Percentiles rank a stretch among this genome's conserved stretches.
phyloP scores from a whole-genome alignment of 371 early-diverging fungal species.

The Lichtheimia hyalospora region DNA sequence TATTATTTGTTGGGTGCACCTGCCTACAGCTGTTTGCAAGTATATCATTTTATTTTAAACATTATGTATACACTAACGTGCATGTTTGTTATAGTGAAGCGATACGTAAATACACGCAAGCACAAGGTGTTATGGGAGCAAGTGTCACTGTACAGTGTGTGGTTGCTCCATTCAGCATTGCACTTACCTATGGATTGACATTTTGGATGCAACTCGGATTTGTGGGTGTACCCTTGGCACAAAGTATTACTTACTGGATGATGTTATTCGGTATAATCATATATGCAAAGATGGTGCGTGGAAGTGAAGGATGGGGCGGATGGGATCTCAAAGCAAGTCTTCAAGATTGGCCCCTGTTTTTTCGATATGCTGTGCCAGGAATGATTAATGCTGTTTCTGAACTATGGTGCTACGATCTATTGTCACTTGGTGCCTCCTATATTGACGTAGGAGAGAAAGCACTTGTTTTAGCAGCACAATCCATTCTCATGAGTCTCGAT shows the following conservation, averaged over 20 bases:
- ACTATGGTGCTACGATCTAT: constrained; percentile 59
- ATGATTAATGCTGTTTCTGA: constrained; percentile 63
- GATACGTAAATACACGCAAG: constrained; percentile 70
- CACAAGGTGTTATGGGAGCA: constrained; percentile 74
- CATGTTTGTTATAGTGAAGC: constrained; percentile 45
- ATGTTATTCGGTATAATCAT: constrained; percentile 48
- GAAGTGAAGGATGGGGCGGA: constrained; percentile 72
- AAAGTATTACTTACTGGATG: constrained; percentile 64
- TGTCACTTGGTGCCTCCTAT: constrained; percentile 63
- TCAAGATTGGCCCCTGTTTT: constrained; percentile 44
- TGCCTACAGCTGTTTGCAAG: constrained; percentile 56
- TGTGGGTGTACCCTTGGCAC: constrained; percentile 77
- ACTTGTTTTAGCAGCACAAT: constrained; percentile 69
- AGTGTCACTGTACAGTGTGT: constrained; percentile 60
- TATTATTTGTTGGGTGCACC: constrained; percentile 63
- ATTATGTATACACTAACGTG: not conserved
- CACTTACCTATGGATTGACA: constrained; percentile 66
- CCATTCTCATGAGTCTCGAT: constrained; percentile 66
- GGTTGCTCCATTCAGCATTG: constrained; percentile 65
- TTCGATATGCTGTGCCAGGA: constrained; percentile 55
- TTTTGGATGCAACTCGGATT: constrained; percentile 65
- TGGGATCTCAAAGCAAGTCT: constrained; percentile 64
- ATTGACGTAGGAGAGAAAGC: constrained; percentile 52
- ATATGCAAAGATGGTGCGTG: constrained; percentile 64
- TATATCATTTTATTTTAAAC: not conserved